Evolutionary conservation across 1,284 basidiomycete species (phyloP), one percentile per base, ranked within the genome.

Genomic region (Bjerkandera adusta): DNA sequence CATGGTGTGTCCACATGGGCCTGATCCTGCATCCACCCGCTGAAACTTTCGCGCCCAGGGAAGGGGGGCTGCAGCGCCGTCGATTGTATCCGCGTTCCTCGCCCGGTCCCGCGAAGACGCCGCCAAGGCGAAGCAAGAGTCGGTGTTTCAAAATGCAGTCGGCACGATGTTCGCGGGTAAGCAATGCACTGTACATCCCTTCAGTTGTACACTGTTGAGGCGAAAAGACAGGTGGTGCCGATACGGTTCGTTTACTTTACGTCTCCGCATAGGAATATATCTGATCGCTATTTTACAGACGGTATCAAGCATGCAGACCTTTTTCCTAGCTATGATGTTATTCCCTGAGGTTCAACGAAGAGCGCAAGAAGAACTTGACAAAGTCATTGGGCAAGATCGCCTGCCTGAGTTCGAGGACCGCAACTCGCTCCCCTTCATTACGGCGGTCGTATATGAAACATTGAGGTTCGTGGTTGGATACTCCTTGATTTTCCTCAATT

Each of bases 371-470:
- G 68, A 71, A 51, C 49, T 71, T 20, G 68, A 71, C 50, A 45
- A 50, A 12, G 61, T 70, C 11, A 54, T 70, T 30, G 67, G 68
- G 1, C 25, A 35, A 3, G 59, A 64, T 11, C 51, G 68, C 22
- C 25, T 62, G 7, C 71, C 71, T 0, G 54, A 53, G 5, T 55
- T 65, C 15, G 57, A 58, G 3, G 70, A 73, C 45, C 40, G 63
- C 13, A 46, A 54, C 3, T 47, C 54, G 5, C 45, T 71, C 18
- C 65, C 66, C 0, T 71, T 69, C 48, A 47, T 66, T n/a, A 52
- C 59, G n/a, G 68, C 68, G 0, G 35, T 67, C 4, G 59, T 70
- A 8, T 62, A 68, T 40, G 71, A 73, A 55, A 62, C 65, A 2
- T 8, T 39, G 24, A 21, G 37, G 37, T 39, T 7, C 20, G 37